These are phyloP conservation scores for Chrysophaeum taylorii DNA, from an alignment of 352 stramenopile species.

Conservation along the genomic window DNA sequence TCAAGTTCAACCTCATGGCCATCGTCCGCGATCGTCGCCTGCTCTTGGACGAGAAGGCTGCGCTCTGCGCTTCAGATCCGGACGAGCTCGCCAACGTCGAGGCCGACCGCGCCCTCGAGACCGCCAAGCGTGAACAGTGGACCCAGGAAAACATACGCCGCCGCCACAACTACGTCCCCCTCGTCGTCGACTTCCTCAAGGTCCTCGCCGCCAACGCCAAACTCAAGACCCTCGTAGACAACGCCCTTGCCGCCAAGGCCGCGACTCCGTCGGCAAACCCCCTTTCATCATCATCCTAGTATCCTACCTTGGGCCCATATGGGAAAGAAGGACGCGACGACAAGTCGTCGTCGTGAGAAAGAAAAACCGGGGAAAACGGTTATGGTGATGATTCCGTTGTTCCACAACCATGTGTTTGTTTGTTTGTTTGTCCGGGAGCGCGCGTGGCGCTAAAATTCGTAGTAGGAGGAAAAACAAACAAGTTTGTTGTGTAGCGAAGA, in stretches of 20 bases:
- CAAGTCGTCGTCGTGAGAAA: too few species aligned
- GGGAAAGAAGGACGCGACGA: too few species aligned
- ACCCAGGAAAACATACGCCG: constrained; percentile 70
- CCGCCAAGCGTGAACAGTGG: constrained; percentile 63
- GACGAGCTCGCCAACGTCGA: constrained; percentile 22
- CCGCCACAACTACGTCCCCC: constrained; percentile 92
- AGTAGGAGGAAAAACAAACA: too few species aligned
- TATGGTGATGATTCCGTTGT: too few species aligned
- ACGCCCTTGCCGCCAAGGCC: constrained; percentile 25
- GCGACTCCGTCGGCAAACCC: not conserved
- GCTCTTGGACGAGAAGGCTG: constrained; percentile 24
- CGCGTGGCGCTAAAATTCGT: too few species aligned
- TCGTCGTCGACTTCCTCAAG: constrained; percentile 83
- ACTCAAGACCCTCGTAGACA: constrained; percentile 60
- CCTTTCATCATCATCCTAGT: too few species aligned
- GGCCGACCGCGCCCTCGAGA: constrained; percentile 32
- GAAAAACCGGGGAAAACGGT: too few species aligned
- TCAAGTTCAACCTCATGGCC: constrained; percentile 92
- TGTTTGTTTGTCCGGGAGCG: too few species aligned
- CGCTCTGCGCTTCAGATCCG: not conserved
- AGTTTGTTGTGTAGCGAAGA: too few species aligned
- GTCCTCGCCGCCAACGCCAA: constrained; percentile 72
- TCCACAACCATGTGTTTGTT: too few species aligned
- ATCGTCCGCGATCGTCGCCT: constrained; percentile 58
- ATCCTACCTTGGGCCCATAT: too few species aligned